Conservation (phyloP, 129 eudicot genomes). For the Flaveria trinervia region DNA sequence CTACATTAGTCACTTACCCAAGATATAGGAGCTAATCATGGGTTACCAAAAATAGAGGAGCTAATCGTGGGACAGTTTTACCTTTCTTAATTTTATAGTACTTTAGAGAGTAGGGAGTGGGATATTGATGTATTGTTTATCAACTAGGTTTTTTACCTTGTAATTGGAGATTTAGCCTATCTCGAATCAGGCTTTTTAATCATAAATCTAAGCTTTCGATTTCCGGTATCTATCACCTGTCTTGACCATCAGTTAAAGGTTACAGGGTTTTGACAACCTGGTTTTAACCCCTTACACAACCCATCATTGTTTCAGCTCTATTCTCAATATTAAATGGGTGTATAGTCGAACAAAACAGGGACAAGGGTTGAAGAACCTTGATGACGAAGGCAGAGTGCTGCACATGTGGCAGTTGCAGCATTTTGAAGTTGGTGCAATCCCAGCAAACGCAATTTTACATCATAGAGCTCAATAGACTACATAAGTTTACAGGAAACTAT, state of each 20-base stretch:
- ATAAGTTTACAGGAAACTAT: slow-evolving; percentile 17
- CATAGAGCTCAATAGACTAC: slow-evolving; percentile 69
- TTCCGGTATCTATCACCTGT: no score
- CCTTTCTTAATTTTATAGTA: no score
- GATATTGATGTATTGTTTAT: no score
- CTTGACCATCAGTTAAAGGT: not conserved
- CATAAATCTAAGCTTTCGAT: no score
- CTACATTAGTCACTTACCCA: no score
- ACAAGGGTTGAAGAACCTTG: slow-evolving; percentile 54
- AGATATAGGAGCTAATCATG: no score
- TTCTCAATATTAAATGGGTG: not conserved
- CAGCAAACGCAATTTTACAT: slow-evolving; percentile 66
- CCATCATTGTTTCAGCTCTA: not conserved
- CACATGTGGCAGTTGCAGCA: slow-evolving; percentile 89
- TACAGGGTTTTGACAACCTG: not conserved
- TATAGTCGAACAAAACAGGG: slow-evolving; percentile 3
- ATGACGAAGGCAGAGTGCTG: slow-evolving; percentile 89
- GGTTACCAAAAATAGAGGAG: no score
- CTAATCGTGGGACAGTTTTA: no score
- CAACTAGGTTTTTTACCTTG: no score
- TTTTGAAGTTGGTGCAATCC: slow-evolving; percentile 95
- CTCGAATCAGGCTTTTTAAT: no score
- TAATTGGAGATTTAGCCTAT: no score
- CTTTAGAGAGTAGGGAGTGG: no score
- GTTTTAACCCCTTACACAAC: slow-evolving; percentile 8